These are phyloP conservation scores for Zygoascus bituminiphila DNA, from an alignment of 805 yeast genomes.

Conservation along the genomic window DNA sequence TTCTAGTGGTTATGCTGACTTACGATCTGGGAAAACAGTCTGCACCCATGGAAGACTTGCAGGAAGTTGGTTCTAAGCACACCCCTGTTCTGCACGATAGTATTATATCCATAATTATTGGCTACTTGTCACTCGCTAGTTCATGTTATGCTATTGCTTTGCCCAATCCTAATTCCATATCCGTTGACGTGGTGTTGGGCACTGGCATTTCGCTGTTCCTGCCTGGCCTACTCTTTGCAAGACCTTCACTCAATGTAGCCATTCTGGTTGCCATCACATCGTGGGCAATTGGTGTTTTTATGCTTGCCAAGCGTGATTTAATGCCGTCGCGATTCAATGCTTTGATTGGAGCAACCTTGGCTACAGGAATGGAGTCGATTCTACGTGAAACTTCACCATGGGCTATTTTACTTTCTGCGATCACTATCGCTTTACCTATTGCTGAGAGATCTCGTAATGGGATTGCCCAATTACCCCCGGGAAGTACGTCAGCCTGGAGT, in stretches of 20 bases:
- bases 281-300: constrained; percentile 25
- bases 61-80: constrained; percentile 9
- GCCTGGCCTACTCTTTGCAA: constrained; percentile 11
- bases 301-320: constrained; percentile 23
- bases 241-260: constrained; percentile 10
- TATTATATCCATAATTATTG: constrained; percentile 7
- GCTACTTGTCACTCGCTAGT: constrained; percentile 13
- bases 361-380: constrained; percentile 14
- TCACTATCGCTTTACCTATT: constrained; percentile 16
- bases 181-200: constrained; percentile 9
- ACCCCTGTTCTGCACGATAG: background rate
- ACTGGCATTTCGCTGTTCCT: constrained; percentile 13
- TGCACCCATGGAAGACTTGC: background rate
- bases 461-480: background rate
- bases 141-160: constrained; percentile 10
- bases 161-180: constrained; percentile 5
- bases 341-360: constrained; percentile 14
- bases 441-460: background rate
- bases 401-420: constrained; percentile 13
- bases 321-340: constrained; percentile 23
- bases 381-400: constrained; percentile 7
- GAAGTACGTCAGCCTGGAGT: constrained; percentile 12
- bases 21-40: constrained; percentile 13
- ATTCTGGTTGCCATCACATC: constrained; percentile 21
- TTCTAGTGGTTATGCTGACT: constrained; percentile 7